Evolutionary conservation across 2,329 filamentous ascomycete genomes (phyloP), one percentile per base, ranked within the genome.

Genomic region (Verticillium alfalfae): DNA sequence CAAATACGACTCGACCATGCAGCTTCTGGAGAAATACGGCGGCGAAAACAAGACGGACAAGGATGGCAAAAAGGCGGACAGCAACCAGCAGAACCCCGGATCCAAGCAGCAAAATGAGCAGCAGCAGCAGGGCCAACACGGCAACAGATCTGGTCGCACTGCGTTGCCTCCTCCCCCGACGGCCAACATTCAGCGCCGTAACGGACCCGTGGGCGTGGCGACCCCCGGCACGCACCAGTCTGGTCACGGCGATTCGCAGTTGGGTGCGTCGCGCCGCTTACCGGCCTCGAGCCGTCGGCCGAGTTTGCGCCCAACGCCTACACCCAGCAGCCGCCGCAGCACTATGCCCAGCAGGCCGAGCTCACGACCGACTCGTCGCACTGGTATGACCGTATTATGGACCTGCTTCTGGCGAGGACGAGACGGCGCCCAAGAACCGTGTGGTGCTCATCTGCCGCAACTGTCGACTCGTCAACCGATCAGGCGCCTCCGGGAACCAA

Each of bases 361-460:
- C 54, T 56, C 13, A 58, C 60, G 13, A 15, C 49, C 31, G 12
- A 56, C 15, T 60, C 58, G 36, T 60, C 64, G 62, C 88, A 90
- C 71, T 99, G 95, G 95, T 99, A 98, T 75, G 95, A 99, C 73
- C 87, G 94, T 61, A 88, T 99, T 60, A 81, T 99, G 62, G 95
- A 99, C 70, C 86, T 96, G 0, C 85, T 99, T 34, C 84, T 0
- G 95, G 95, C 58, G 95, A 99, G 71, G 95, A 99, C 70, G 95
- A 99, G 76, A 96, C 91, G 5, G 88, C 91, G 13, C 86, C 94
- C 2, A 96, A 93, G 78, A 98, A 98, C 74, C 88, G 95, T 18
- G 86, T 97, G 62, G 94, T 88, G 8, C 80, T 99, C 66, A 92
- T 99, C 61, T 99, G 95, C 76, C 75, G 80, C 37, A 81, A 84